Evolutionary conservation across 805 yeast genomes (phyloP), one percentile per base, ranked within the genome.

Genomic region (Starmerella floricola): DNA sequence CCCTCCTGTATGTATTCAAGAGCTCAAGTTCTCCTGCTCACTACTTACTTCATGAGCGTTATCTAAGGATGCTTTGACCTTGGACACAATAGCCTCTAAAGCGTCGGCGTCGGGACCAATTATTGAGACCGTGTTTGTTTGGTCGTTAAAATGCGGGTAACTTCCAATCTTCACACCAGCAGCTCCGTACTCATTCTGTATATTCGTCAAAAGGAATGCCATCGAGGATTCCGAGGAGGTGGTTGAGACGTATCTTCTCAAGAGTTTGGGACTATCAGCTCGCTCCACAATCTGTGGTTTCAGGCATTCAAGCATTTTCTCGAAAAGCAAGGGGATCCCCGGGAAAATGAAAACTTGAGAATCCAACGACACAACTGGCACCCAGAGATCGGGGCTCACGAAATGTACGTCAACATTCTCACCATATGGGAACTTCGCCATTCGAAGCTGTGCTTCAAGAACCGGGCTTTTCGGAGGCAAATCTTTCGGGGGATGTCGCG

Each of bases 251-350:
- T 57, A 73, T 29, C 88, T 55, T 6, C 54, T 49, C 33, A 46
- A 51, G 13, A 53, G 48, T 8, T 60, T 60, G 1, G 62, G 56
- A 1, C 65, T 56, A 15, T 69, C 61, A 42, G 73, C 62, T 11
- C 68, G 56, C 4, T 56, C 52, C 45, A 61, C 45, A 47, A 65
- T 40, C 37, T 52, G 40, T 31, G 73, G 67, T 43, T 65, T 60
- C 56, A 68, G 59, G 2, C 67, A 70, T 8, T 60, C 57, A 12
- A 83, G 55, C 46, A 85, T 62, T 36, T 60, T 61, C 43, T 69
- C 71, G 59, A 82, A 86, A 24, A 85, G 62, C 48, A 73, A 76
- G 0, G 95, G 94, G 8, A 86, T 78, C 0, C 95, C 95, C 0
- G 95, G 95, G 34, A 85, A 66, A 12, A 86, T 72, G 54, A 73